These are phyloP conservation scores for Rhizopus stolonifer DNA, from an alignment of 371 early-diverging fungal genomes.

Conservation along the genomic window DNA sequence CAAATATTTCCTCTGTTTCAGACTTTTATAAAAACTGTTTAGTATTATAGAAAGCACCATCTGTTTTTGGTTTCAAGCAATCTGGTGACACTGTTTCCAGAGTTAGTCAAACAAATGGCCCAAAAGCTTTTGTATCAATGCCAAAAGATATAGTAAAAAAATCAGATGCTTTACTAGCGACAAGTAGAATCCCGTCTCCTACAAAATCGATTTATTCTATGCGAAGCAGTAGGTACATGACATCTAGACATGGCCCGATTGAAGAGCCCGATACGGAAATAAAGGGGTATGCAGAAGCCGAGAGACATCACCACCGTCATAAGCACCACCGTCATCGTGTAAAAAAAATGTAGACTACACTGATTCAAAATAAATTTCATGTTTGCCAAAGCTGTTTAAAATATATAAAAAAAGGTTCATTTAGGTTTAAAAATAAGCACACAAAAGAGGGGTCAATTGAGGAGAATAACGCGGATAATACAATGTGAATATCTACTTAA, in stretches of 20 bases:
- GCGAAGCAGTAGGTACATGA: neutral
- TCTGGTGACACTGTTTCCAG: neutral
- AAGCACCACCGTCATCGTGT: too few species aligned
- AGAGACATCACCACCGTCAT: too few species aligned
- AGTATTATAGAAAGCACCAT: neutral
- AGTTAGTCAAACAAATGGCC: neutral
- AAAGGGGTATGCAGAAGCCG: neutral
- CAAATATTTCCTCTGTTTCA: neutral
- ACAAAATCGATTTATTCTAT: slow-evolving; percentile 8
- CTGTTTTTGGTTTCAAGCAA: neutral
- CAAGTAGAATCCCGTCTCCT: slow-evolving; percentile 12
- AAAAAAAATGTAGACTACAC: too few species aligned
- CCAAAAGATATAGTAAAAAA: neutral
- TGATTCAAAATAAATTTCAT: too few species aligned
- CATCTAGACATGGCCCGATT: neutral
- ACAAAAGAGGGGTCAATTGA: too few species aligned
- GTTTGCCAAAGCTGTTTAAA: too few species aligned
- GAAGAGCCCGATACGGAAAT: neutral
- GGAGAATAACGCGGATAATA: too few species aligned
- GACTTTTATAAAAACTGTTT: neutral
- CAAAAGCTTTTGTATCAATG: neutral
- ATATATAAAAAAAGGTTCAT: too few species aligned
- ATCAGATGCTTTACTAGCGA: neutral
- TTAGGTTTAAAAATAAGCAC: too few species aligned
- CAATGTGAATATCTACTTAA: too few species aligned